Percentiles rank a stretch among this genome's conserved stretches.
Conservation (phyloP, 1,284 basidiomycete species). For the Microbotryomycetes sp. region DNA sequence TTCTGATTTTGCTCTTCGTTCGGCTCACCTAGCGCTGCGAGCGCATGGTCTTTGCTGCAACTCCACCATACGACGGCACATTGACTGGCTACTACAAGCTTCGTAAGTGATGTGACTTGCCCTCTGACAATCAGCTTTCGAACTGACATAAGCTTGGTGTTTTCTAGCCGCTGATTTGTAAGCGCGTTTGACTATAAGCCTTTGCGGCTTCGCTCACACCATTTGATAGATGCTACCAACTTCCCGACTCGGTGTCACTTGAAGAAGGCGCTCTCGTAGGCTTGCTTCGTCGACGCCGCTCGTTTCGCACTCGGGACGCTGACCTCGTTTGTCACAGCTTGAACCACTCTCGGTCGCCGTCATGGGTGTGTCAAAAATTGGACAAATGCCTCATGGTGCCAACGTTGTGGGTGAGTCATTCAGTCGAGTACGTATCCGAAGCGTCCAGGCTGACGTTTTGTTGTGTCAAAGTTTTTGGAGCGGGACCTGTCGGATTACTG, state of each 20-base stretch:
- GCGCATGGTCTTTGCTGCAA: conserved; percentile 68
- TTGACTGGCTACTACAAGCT: conserved; percentile 57
- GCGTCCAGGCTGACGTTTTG: not conserved
- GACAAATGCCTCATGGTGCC: conserved; percentile 52
- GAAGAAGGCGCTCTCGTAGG: conserved; percentile 77
- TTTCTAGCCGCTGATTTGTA: conserved; percentile 20
- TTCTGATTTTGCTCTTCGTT: conserved; percentile 6
- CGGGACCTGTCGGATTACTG: conserved; percentile 83
- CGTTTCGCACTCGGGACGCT: conserved; percentile 32
- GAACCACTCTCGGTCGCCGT: conserved; percentile 90
- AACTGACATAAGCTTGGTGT: not conserved
- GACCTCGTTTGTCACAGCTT: conserved; percentile 56
- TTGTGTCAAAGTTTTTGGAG: conserved; percentile 59
- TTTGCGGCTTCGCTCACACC: conserved; percentile 76
- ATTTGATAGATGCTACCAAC: conserved; percentile 79
- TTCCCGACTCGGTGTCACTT: conserved; percentile 65
- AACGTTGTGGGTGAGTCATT: conserved; percentile 39
- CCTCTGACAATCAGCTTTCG: conserved; percentile 6
- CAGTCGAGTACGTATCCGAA: conserved; percentile 48
- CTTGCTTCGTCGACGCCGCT: conserved; percentile 1
- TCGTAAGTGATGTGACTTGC: conserved; percentile 12
- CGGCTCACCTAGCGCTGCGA: conserved; percentile 58
- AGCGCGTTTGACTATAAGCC: not conserved
- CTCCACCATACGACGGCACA: conserved; percentile 84
- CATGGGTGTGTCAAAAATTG: conserved; percentile 76